Base-by-base conservation (phyloP, 1,284 basidiomycete genomes). In the Ceratobasidium sp. region DNA sequence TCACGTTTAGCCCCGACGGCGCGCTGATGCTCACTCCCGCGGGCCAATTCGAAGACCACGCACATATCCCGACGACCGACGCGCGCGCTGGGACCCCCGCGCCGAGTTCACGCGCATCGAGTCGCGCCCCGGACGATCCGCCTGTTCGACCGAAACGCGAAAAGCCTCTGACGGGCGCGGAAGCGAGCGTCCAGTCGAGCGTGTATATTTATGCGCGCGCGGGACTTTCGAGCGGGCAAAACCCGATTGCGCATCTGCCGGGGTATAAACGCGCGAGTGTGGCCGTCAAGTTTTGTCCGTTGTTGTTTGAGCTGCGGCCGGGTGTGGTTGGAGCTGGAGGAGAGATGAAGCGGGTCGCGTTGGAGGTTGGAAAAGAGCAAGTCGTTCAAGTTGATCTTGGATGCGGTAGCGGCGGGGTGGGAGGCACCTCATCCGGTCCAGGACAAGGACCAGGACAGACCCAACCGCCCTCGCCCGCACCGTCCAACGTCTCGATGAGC, bases 131-230 rank as follows among this genome's bases (percentile, higher is more conserved):
- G 15, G 79, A 80, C 50, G 79, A 80, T 50, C 78, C 79, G 5
- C 79, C 79, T n/a, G 65, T 74, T 13, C 75, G 78, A 64, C 76
- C 79, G 48, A 76, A 65, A 67, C 70, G 70, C 23, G 70, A 73
- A 62, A 33, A 42, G 12, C 70, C 70, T 4, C 28, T 73, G 13
- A 62, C 70, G n/a, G 70, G 70, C 1, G 38, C 56, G 15, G 70
- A 73, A 7, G 70, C 70, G 13, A 73, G 57, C 3, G 57, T 62
- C 20, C 70, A 73, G n/a, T 73, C 70, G 56, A 75, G 71, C 48
- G 97, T 99, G 20, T 99, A 95, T 86, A 94, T 99, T 81, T 99
- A 99, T 85, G 96, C 96, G 3, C 91, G 97, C 44, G 95, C 94
- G 28, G 98, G 97, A 84, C 94, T 99, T 84, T 92, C 94, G 1